Conservation (phyloP, 371 early-diverging fungal genomes). For the Vairimorpha necatrix region DNA sequence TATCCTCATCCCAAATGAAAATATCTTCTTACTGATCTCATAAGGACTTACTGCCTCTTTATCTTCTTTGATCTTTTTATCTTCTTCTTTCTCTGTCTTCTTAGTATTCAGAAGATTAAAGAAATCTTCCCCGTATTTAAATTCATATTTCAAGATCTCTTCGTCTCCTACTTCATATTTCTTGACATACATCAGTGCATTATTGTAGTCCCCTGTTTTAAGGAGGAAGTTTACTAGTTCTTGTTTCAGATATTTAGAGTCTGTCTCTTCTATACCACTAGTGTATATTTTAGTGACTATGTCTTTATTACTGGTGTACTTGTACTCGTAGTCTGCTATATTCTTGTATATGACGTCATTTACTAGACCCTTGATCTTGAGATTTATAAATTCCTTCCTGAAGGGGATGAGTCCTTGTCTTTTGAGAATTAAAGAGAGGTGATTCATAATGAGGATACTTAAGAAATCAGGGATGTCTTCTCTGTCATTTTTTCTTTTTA, state of each 20-base stretch:
- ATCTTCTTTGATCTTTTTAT: neutral
- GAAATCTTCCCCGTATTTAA: neutral
- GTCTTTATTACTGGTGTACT: neutral
- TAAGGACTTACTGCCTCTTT: neutral
- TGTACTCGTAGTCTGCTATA: conserved; percentile 26
- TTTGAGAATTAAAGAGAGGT: conserved; percentile 24
- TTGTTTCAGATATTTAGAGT: conserved; percentile 24
- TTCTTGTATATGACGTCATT: conserved; percentile 1
- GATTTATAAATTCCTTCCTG: conserved; percentile 35
- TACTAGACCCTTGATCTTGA: neutral
- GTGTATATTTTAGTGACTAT: conserved; percentile 38
- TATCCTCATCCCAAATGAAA: neutral
- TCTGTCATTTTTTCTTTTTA: neutral
- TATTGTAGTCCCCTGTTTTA: conserved; percentile 24
- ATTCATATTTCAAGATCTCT: neutral
- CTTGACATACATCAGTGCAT: conserved; percentile 19
- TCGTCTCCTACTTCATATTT: conserved; percentile 1
- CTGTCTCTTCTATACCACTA: conserved; percentile 17
- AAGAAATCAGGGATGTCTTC: neutral
- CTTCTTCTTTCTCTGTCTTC: neutral
- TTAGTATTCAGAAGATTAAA: neutral
- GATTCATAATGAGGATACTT: conserved; percentile 31
- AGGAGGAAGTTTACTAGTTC: conserved; percentile 37
- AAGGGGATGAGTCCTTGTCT: conserved; percentile 27
- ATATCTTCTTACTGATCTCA: neutral